phyloP scores from a whole-genome alignment of 2,329 filamentous ascomycete species.

The Chaetothyriales sp. region DNA sequence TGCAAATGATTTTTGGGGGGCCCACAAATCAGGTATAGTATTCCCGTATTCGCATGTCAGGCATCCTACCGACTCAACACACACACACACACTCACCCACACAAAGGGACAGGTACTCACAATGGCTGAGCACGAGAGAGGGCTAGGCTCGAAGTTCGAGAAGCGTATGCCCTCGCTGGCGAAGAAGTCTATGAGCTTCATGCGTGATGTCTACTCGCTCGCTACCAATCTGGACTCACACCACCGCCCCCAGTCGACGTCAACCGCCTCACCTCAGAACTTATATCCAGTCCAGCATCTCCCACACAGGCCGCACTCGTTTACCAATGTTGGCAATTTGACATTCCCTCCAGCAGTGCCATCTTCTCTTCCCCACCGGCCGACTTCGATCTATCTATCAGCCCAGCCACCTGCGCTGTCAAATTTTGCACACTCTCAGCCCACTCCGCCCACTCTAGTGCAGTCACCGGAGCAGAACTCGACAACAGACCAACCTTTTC shows the following conservation, averaged over 20 bases:
- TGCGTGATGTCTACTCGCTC: conserved; percentile 7
- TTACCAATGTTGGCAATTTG: background rate
- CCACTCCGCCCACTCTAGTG: background rate
- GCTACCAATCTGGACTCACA: background rate
- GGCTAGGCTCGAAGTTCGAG: background rate
- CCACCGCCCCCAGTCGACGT: background rate
- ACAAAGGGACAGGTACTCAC: background rate
- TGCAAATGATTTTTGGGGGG: no score
- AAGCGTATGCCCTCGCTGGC: conserved; percentile 7
- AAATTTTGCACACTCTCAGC: background rate
- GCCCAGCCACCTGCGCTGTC: background rate
- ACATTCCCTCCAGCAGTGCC: background rate
- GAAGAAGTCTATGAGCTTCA: conserved; percentile 12
- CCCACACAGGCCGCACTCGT: background rate
- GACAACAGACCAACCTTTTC: background rate
- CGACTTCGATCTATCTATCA: background rate
- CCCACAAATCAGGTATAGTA: no score
- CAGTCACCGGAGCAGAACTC: background rate
- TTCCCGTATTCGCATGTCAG: no score
- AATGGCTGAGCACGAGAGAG: background rate
- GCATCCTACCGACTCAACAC: no score
- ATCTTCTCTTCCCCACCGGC: background rate
- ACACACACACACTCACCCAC: no score
- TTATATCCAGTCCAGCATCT: background rate
- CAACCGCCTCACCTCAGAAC: background rate